Evolutionary conservation across 768 basidiomycete species (phyloP), one percentile per base, ranked within the genome.

Genomic region (Mycena polygramma): DNA sequence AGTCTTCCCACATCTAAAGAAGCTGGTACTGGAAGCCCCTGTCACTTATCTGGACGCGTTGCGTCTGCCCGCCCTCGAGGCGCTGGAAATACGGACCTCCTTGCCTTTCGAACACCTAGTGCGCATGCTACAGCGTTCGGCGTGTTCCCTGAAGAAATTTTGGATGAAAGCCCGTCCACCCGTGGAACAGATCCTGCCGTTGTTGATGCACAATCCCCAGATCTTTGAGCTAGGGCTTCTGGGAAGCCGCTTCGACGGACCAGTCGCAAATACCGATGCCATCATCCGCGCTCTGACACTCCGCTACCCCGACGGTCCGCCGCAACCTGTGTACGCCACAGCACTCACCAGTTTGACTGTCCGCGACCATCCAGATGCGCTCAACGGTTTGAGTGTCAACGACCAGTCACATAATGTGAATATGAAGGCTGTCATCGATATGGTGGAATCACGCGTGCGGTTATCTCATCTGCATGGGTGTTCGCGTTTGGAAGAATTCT

Each of bases 281-380:
- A 26, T 59, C 15, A 11, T 59, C 9, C 11, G 26, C 11, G 58
- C 58, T 2, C 24, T 59, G 43, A 59, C 58, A 17, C 30, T 59
- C 43, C 9, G 7, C 9, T 6, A 7, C 8, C 43, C 6, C 20
- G 13, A 39, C 13, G 39, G 13, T 39, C 39, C 39, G n/a, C n/a
- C n/a, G n/a, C n/a, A n/a, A n/a, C n/a, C 58, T 20, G 43, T 59
- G 26, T 59, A 46, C 58, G 45, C 26, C 58, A 41, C 26, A 30
- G 58, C 3, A 10, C 46, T 49, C 20, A 37, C 59, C n/a, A 60
- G 59, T 8, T 49, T 60, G 4, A 7, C 1, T n/a, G 20, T 46
- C 45, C 45, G 45, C 7, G 41, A 46, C n/a, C n/a, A n/a, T n/a
- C n/a, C n/a, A n/a, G n/a, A n/a, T n/a, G n/a, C n/a, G n/a, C n/a